Percentiles rank a stretch among this genome's conserved stretches.
Evolutionary conservation across 306 rosid genomes (phyloP).

Genomic region (Abrus pulchellus): DNA sequence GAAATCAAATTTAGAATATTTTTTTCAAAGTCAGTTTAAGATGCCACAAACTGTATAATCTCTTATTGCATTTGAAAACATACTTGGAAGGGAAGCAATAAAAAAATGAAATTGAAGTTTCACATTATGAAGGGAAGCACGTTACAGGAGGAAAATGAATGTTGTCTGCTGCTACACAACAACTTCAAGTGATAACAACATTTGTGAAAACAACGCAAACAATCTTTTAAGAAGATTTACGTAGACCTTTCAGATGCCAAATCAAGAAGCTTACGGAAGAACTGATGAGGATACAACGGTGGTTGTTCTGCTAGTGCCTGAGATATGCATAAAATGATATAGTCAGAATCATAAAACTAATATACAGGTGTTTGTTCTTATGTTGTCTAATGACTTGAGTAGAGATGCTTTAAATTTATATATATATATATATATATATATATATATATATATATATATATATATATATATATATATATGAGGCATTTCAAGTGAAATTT

Average conservation of each 20-base stretch:
- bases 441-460: background rate
- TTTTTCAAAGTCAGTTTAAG: background rate
- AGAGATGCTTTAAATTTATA: constrained; percentile 13
- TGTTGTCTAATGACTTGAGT: constrained; percentile 9
- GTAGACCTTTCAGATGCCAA: constrained; percentile 74
- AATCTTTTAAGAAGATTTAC: constrained; percentile 34
- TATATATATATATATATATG: no score
- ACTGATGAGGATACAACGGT: constrained; percentile 85
- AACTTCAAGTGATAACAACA: constrained; percentile 12
- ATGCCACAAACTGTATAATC: constrained; percentile 3
- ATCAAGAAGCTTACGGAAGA: constrained; percentile 86
- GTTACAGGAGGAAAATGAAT: constrained; percentile 20
- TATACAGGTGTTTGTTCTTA: background rate
- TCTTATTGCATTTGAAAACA: constrained; percentile 26
- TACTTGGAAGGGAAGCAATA: constrained; percentile 8
- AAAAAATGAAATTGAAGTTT: constrained; percentile 6
- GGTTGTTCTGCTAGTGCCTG: constrained; percentile 95
- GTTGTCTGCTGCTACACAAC: constrained; percentile 24
- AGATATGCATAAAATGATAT: constrained; percentile 40
- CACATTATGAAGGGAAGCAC: constrained; percentile 20
- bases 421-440: background rate
- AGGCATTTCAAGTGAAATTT: no score
- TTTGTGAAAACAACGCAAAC: constrained; percentile 18
- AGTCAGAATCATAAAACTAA: constrained; percentile 22
- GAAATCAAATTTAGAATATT: background rate